Percentiles rank a stretch among this genome's conserved stretches.
Conservation (phyloP, 1,139 yeast genomes). For the Barnettozyma hawaiiensis region DNA sequence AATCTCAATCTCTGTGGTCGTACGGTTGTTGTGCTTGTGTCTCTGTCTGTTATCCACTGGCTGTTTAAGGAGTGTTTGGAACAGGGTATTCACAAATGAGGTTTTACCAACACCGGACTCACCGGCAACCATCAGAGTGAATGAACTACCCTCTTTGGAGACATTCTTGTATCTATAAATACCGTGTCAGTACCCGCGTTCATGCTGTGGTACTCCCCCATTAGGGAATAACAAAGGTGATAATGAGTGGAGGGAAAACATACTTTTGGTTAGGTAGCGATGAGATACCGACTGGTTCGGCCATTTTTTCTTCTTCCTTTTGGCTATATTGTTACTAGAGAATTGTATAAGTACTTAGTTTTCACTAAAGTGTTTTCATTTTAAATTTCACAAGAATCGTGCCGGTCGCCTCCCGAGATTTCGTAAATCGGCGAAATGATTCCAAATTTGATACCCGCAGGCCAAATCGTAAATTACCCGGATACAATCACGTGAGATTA, state of each 20-base stretch:
- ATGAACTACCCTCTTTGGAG: conserved; percentile 81
- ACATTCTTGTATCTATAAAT: conserved; percentile 69
- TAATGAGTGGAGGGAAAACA: conserved; percentile 29
- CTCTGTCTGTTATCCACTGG: conserved; percentile 62
- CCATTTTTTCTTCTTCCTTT: conserved; percentile 18
- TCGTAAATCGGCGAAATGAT: not conserved
- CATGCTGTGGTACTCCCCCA: conserved; percentile 11
- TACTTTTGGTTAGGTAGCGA: conserved; percentile 91
- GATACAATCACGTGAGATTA: not conserved
- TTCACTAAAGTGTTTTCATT: not conserved
- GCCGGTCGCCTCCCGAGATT: not conserved
- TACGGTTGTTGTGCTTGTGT: conserved; percentile 67
- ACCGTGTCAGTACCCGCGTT: conserved; percentile 7
- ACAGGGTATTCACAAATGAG: conserved; percentile 87
- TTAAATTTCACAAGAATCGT: not conserved
- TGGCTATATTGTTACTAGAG: not conserved
- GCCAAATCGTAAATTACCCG: conserved; percentile 1
- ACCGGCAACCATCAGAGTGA: conserved; percentile 94
- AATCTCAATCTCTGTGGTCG: conserved; percentile 88
- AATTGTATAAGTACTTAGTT: too few relatives aligned
- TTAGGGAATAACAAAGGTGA: not conserved
- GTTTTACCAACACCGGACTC: conserved; percentile 94
- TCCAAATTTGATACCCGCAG: not conserved
- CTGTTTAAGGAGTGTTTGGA: conserved; percentile 53
- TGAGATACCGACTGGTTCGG: conserved; percentile 62